Evolutionary conservation across 441 rosid species (phyloP), one percentile per base, ranked within the genome.

Genomic region (Aquilaria agallochum): DNA sequence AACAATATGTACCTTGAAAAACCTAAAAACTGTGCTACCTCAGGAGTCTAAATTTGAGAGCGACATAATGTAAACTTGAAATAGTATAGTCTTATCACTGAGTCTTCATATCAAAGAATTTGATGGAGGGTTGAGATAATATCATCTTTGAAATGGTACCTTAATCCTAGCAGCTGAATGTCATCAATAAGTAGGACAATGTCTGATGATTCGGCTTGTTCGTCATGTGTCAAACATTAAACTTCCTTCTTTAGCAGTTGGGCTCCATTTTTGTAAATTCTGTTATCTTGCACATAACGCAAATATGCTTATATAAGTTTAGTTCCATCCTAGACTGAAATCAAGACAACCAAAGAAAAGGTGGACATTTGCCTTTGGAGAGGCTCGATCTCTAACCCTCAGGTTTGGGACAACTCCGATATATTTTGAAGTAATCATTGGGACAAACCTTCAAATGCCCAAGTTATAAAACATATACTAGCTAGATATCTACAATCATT

Each of bases 111-210:
- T 15, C 1, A 53, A 3, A 14, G 4, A 50, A 67, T 20, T 44
- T 31, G 66, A 13, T 46, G 11, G 33, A 83, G 72, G 27, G 64
- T 72, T 31, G 5, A 57, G 15, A 6, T 48, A 48, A 76, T 78
- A 42, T 76, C 84, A 4, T 51, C 64, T 40, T 79, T 44, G 13
- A 85, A 79, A 2, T 69, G 76, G 31, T 65, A 33, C 2, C 69
- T 58, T 59, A 83, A 61, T 0, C 88, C 91, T 48, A 78, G 31
- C 34, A 79, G 63, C 56, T 80, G 78, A 12, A 85, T 69, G 56
- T 77, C 80, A 54, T 85, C 88, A 31, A 85, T 74, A 72, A 74
- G 2, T 63, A 69, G 73, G 31, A 85, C 69, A 32, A 56, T 31
- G 27, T 31, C 5, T 65, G 55, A 27, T 11, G 60, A 2, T 14